Evolutionary conservation across 1,139 yeast species (phyloP).

Genomic region (Scheffersomyces lignicola): DNA sequence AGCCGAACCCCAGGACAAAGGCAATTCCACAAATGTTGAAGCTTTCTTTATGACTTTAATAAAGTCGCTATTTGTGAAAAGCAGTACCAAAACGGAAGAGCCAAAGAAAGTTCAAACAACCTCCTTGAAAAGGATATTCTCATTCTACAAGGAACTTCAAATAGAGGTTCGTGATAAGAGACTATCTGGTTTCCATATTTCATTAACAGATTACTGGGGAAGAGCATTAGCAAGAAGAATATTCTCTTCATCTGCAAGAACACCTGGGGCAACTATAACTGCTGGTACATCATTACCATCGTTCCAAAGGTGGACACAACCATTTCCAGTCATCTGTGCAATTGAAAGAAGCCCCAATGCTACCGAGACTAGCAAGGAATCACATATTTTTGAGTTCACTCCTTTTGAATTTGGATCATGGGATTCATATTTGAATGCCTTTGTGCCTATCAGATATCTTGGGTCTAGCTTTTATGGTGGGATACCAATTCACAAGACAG

Average conservation of each 20-base stretch:
- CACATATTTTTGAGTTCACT: constrained; percentile 52
- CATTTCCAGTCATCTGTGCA: constrained; percentile 43
- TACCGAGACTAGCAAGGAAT: constrained; percentile 20
- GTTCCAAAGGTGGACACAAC: constrained; percentile 29
- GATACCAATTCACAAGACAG: constrained; percentile 16
- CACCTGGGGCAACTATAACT: constrained; percentile 35
- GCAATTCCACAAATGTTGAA: constrained; percentile 3
- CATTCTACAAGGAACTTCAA: constrained; percentile 53
- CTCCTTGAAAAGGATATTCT: constrained; percentile 31
- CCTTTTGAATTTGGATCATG: constrained; percentile 75
- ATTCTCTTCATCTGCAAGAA: constrained; percentile 36
- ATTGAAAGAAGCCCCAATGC: constrained; percentile 30
- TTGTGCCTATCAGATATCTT: constrained; percentile 51
- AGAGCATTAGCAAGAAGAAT: constrained; percentile 54
- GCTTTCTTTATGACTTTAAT: constrained; percentile 2
- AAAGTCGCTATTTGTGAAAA: constrained; percentile 6
- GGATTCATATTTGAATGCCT: constrained; percentile 52
- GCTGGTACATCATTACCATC: constrained; percentile 19
- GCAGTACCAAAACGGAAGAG: background rate
- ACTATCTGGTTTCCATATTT: constrained; percentile 52
- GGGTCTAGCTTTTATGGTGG: constrained; percentile 51
- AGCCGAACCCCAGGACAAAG: background rate
- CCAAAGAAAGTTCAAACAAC: constrained; percentile 1
- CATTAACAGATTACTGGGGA: constrained; percentile 71
- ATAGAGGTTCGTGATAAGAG: constrained; percentile 53